phyloP scores from a whole-genome alignment of 1,139 yeast species.

The Blastobotrys serpentis region DNA sequence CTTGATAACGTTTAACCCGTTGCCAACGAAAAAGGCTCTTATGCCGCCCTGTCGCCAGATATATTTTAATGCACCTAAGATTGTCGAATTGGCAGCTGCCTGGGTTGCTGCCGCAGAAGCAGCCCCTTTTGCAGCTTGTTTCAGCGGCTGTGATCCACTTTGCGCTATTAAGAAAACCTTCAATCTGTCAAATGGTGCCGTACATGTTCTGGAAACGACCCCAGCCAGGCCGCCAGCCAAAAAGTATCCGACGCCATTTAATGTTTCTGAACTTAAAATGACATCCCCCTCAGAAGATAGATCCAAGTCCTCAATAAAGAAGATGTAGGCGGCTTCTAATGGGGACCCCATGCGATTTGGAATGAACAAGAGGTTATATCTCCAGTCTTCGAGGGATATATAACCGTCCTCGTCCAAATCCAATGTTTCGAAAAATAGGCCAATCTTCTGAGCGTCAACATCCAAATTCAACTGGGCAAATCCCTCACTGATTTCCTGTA shows the following conservation, averaged over 20 bases:
- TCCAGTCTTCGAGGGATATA: conserved; percentile 82
- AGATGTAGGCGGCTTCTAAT: conserved; percentile 79
- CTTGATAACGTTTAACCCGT: conserved; percentile 87
- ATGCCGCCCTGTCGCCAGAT: conserved; percentile 88
- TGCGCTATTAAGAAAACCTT: conserved; percentile 92
- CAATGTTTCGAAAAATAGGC: conserved; percentile 57
- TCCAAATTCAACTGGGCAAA: conserved; percentile 53
- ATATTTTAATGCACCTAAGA: conserved; percentile 65
- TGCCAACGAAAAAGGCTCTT: conserved; percentile 86
- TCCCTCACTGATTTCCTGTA: conserved; percentile 65
- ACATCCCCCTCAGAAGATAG: conserved; percentile 90
- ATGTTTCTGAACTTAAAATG: conserved; percentile 71
- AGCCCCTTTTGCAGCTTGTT: conserved; percentile 25
- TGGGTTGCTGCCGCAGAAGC: conserved; percentile 23
- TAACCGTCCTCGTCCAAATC: conserved; percentile 64
- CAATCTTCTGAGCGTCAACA: conserved; percentile 56
- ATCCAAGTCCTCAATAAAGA: conserved; percentile 78
- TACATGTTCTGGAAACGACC: conserved; percentile 93
- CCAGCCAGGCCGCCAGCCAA: conserved; percentile 95
- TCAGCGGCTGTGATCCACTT: conserved; percentile 49
- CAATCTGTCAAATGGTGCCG: conserved; percentile 95
- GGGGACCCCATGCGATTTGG: conserved; percentile 66
- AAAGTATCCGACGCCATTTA: conserved; percentile 85
- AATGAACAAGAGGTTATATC: conserved; percentile 75
- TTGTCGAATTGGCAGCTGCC: conserved; percentile 21